These are phyloP conservation scores for Eucalyptus tenuipes DNA, from an alignment of 345 rosid species.

Conservation along the genomic window DNA sequence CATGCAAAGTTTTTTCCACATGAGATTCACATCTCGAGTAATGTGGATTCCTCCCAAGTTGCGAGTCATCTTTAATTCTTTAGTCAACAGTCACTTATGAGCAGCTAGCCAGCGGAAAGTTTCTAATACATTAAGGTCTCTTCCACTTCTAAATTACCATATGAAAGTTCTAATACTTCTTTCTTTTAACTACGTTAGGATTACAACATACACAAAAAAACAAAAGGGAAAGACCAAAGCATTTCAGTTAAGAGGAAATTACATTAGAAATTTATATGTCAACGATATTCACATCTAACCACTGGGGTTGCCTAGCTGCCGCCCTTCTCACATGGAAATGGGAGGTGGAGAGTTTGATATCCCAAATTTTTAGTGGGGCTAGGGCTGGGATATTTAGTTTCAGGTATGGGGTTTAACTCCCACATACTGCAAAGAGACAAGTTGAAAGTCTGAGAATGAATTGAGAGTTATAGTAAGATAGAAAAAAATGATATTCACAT, in stretches of 20 bases:
- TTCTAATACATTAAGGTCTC: background rate
- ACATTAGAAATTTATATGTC: background rate
- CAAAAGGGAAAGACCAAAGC: background rate
- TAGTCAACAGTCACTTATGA: background rate
- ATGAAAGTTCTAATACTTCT: no score
- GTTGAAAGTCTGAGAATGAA: no score
- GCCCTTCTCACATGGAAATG: no score
- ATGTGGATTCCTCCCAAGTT: background rate
- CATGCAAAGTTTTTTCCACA: background rate
- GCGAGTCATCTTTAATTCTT: background rate
- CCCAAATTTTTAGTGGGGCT: no score
- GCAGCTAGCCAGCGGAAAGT: background rate
- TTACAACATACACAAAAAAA: background rate
- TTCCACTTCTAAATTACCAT: background rate
- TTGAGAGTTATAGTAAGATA: no score
- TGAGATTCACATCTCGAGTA: background rate
- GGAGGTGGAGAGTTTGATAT: no score
- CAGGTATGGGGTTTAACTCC: no score
- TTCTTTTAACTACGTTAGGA: background rate
- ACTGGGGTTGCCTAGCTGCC: no score
- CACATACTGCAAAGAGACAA: rapidly evolving
- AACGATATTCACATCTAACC: background rate
- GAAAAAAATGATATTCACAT: background rate
- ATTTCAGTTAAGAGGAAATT: background rate
- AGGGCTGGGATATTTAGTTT: no score